Base-by-base conservation (phyloP, 2,329 filamentous ascomycete species). In the Pleurostoma richardsiae region DNA sequence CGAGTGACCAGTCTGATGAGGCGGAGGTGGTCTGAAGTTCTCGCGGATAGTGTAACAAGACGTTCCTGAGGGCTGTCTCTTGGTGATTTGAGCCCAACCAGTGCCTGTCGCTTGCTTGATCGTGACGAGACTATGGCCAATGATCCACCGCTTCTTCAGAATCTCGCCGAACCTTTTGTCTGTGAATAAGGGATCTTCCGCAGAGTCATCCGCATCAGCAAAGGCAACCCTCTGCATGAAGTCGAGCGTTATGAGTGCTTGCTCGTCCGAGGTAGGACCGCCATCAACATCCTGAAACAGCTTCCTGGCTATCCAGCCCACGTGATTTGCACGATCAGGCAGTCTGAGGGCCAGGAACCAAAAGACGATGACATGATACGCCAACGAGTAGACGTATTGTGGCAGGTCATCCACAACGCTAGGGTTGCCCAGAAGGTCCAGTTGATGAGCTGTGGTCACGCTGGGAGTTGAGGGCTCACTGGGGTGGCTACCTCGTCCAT, bases 281-380 rank as follows among this genome's bases (percentile, higher is more conserved):
- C 90, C 89, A 49, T 85, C 80, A 28, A 80, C 78, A 58, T 96
- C 89, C 6, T 79, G 85, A 56, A 92, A 91, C 7, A 99, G 76
- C 53, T 90, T 90, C 59, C 86, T 90, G 8, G 88, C 86, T 53
- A 99, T 96, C 88, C 90, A 96, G 29, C 83, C 83, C 44, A 96
- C 90, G 54, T 95, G 85, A 51, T 82, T 88, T 31, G 85, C 81
- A 43, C 94, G 84, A 61, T 96, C 90, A 36, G 85, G 81, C 44
- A 96, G 77, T 59, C 90, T 92, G 56, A 99, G 66, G 1, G 90
- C 88, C 55, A 99, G 76, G 62, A 97, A 99, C 94, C 94, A 99
- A 62, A 95, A 96, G 2, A 90, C 86, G 54, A 99, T 91, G 56
- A 96, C 90, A 62, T 97, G 91, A 62, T 96, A 96, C 6, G 92